Evolutionary conservation across 352 stramenopile species (phyloP), one percentile per base, ranked within the genome.

Genomic region (Peronospora farinosa): DNA sequence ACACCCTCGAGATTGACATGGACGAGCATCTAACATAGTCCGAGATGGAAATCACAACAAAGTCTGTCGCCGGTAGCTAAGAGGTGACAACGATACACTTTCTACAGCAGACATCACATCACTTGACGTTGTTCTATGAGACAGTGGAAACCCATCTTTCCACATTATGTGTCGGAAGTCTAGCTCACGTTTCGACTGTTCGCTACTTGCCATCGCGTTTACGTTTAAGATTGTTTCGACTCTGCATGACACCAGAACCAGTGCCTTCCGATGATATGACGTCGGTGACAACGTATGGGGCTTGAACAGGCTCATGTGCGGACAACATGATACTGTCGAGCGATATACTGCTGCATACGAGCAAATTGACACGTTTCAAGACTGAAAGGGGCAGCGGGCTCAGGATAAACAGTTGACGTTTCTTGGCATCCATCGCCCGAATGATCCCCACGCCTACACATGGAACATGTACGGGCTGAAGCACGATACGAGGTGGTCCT

Each of bases 221-320:
- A 33, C 83, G 80, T 57, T 93, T 93, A 51, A 93, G 65, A 54
- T 91, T 93, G 60, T 93, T 86, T 49, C 83, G 79, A 54, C 80
- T 92, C 51, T 93, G 75, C 83, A 93, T 93, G 35, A 65, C 70
- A 9, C 66, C 65, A 7, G 83, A 83, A 12, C 83, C 83, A 0
- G 83, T 89, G 54, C 83, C 83, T 37, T 89, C 78, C 6, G 76
- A 72, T 17, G 74, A 42, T 12, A 93, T 58, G 25, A 90, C 71
- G 52, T 90, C 78, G 11, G 69, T 69, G 32, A 90, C 78, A 25
- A 75, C 65, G 59, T 90, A 89, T 10, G 78, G 80, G 41, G 66
- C 44, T 57, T 78, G 66, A 12, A 57, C 57, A 6, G 64, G 43
- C n/a, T 62, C 63, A 17, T 69, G 66, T 21, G 69, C 60, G 10